Evolutionary conservation across 805 yeast genomes (phyloP).

Genomic region (Ogataea corticis): DNA sequence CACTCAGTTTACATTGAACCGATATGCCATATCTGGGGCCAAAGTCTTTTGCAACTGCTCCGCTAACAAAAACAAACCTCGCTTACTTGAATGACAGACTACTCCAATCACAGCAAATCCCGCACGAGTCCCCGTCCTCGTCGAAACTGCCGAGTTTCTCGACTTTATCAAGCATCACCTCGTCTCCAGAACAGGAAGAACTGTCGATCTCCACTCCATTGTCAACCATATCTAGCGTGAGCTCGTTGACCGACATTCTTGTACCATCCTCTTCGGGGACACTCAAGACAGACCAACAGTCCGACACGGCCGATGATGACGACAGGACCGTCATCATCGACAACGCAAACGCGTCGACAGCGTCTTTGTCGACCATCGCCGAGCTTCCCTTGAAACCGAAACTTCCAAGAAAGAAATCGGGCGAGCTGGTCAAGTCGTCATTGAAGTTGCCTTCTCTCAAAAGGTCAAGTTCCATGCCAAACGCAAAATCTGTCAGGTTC

Average conservation of each 20-base stretch:
- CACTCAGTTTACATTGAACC: neutral
- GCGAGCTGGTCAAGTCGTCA: conserved; percentile 49
- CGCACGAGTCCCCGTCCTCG: neutral
- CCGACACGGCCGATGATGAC: conserved; percentile 26
- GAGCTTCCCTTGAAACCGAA: conserved; percentile 19
- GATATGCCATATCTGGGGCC: conserved; percentile 39
- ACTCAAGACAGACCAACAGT: conserved; percentile 6
- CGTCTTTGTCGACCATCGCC: conserved; percentile 22
- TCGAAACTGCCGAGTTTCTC: conserved; percentile 10
- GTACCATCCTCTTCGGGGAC: conserved; percentile 10
- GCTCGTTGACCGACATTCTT: conserved; percentile 14
- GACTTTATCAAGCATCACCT: conserved; percentile 15
- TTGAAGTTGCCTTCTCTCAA: conserved; percentile 45
- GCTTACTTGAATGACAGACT: conserved; percentile 31
- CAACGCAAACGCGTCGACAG: conserved; percentile 12
- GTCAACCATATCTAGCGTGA: conserved; percentile 28
- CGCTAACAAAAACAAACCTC: conserved; percentile 34
- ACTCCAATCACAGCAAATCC: conserved; percentile 12
- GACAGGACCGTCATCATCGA: conserved; percentile 26
- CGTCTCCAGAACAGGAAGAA: conserved; percentile 27
- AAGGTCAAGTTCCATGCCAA: conserved; percentile 51
- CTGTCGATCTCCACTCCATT: conserved; percentile 29
- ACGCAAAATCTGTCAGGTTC: conserved; percentile 60
- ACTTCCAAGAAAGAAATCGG: conserved; percentile 53
- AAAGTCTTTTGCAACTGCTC: conserved; percentile 36